A percentile compares a stretch with the other conserved stretches of the same genome.
phyloP scores from a whole-genome alignment of 1,139 yeast genomes.

The Debaryomycetaceae sp. region DNA sequence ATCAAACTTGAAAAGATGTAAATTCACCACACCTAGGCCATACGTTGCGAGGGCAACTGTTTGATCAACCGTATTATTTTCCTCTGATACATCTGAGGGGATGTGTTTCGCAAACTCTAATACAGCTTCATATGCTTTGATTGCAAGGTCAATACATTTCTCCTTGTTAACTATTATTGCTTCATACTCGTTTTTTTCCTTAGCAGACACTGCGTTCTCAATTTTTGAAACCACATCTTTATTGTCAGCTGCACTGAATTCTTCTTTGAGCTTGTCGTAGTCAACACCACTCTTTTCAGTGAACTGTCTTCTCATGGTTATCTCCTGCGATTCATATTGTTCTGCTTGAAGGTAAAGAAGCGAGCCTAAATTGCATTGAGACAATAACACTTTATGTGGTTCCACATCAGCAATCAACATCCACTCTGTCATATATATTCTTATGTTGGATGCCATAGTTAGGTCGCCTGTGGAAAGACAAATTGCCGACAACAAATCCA shows the following conservation, averaged over 20 bases:
- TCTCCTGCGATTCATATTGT: slow-evolving; percentile 53
- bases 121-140: slow-evolving; percentile 51
- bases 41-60: slow-evolving; percentile 79
- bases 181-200: slow-evolving; percentile 16
- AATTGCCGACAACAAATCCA: slow-evolving; percentile 67
- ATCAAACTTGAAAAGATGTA: slow-evolving; percentile 54
- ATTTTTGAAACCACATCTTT: slow-evolving; percentile 10
- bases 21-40: slow-evolving; percentile 76
- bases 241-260: slow-evolving; percentile 7
- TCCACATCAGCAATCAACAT: slow-evolving; percentile 72
- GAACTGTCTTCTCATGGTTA: slow-evolving; percentile 23
- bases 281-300: slow-evolving; percentile 21
- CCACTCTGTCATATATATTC: slow-evolving; percentile 66
- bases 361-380: slow-evolving; percentile 73
- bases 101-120: slow-evolving; percentile 51
- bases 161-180: slow-evolving; percentile 27
- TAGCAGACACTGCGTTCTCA: slow-evolving; percentile 6
- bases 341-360: slow-evolving; percentile 70
- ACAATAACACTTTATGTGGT: slow-evolving; percentile 59
- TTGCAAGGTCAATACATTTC: slow-evolving; percentile 42
- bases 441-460: slow-evolving; percentile 58
- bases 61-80: slow-evolving; percentile 35
- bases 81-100: slow-evolving; percentile 28
- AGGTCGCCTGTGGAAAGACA: slow-evolving; percentile 67
- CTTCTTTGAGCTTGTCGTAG: slow-evolving; percentile 16